phyloP scores from a whole-genome alignment of 2,329 filamentous ascomycete species.

The Fusarium buharicum region DNA sequence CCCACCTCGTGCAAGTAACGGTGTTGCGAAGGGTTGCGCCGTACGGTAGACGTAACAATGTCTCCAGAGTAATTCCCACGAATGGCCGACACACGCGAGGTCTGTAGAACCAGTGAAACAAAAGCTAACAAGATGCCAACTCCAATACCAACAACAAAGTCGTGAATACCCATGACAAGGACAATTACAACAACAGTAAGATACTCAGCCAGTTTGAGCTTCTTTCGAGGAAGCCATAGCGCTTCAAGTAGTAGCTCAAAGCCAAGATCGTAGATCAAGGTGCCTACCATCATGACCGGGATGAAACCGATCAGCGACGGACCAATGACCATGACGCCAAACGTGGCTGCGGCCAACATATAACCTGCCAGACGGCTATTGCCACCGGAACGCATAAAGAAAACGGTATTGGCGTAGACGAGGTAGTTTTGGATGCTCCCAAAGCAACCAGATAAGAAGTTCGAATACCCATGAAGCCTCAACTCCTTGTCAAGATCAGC shows the following conservation, averaged over 20 bases:
- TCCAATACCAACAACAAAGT: slow-evolving; percentile 94
- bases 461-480: slow-evolving; percentile 91
- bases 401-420: slow-evolving; percentile 96
- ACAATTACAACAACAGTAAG: slow-evolving; percentile 90
- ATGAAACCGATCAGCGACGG: slow-evolving; percentile 93
- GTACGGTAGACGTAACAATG: slow-evolving; percentile 89
- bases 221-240: slow-evolving; percentile 86
- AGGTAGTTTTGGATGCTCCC: slow-evolving; percentile 97
- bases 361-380: slow-evolving; percentile 86
- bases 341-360: slow-evolving; percentile 82
- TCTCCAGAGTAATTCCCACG: slow-evolving; percentile 90
- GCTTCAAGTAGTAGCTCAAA: slow-evolving; percentile 93
- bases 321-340: slow-evolving; percentile 84
- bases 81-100: slow-evolving; percentile 88
- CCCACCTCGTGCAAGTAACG: slow-evolving; percentile 88
- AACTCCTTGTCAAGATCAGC: slow-evolving; percentile 91
- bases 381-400: slow-evolving; percentile 94
- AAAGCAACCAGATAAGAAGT: slow-evolving; percentile 84
- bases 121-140: slow-evolving; percentile 93
- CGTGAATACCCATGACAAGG: slow-evolving; percentile 94
- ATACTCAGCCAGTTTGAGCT: slow-evolving; percentile 87
- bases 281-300: slow-evolving; percentile 95
- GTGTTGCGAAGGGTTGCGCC: slow-evolving; percentile 88
- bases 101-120: slow-evolving; percentile 89
- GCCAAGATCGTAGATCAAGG: slow-evolving; percentile 92